Conservation (phyloP, 495 filamentous ascomycete species). For the Penicillium manginii region DNA sequence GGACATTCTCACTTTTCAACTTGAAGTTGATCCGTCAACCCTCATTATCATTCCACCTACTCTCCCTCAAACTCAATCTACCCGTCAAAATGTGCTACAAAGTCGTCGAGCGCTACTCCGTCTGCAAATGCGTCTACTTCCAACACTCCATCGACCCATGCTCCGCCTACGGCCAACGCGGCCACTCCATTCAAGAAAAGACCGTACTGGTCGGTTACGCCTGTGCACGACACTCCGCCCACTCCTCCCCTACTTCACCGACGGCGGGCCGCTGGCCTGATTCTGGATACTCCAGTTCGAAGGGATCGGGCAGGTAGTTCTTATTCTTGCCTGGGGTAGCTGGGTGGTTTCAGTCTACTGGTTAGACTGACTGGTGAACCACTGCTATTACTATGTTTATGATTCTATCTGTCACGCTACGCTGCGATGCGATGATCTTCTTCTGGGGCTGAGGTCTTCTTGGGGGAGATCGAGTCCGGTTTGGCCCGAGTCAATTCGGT, state of each 20-base stretch:
- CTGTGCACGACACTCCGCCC: conserved; percentile 64
- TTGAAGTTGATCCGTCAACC: neutral
- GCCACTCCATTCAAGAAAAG: conserved; percentile 73
- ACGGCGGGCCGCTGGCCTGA: conserved; percentile 43
- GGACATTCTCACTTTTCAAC: too few species aligned
- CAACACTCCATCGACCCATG: conserved; percentile 78
- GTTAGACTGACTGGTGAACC: neutral
- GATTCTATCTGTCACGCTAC: neutral
- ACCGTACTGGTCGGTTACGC: conserved; percentile 80
- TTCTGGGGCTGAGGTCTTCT: neutral
- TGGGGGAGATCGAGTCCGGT: neutral
- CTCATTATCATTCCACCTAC: neutral
- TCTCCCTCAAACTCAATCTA: neutral
- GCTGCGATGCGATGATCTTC: neutral
- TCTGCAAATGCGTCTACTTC: conserved; percentile 82
- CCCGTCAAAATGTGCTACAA: conserved; percentile 67
- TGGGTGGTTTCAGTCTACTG: neutral
- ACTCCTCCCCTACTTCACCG: conserved; percentile 23
- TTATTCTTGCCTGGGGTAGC: too few species aligned
- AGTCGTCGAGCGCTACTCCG: conserved; percentile 75
- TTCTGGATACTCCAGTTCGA: conserved; percentile 58
- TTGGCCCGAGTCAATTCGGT: neutral
- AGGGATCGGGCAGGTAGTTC: conserved; percentile 27
- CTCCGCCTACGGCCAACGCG: conserved; percentile 67
- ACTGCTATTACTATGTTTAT: neutral